Evolutionary conservation across 495 filamentous ascomycete species (phyloP).

Genomic region (Xylaria grammica): DNA sequence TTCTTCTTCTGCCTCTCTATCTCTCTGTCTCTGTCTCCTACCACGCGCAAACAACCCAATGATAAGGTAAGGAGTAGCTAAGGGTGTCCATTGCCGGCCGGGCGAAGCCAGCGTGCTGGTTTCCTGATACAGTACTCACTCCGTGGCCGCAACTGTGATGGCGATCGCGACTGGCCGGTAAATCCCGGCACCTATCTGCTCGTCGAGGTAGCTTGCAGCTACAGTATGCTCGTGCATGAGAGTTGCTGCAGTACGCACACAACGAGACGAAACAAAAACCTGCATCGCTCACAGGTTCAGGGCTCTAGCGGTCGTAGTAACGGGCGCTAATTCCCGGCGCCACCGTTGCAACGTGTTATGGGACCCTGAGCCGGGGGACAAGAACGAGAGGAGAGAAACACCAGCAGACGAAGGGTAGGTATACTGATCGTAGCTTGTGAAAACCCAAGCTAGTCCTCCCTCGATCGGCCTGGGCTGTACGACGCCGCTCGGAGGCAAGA

Average conservation of each 20-base stretch:
- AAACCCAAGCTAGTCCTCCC: background rate
- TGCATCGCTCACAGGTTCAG: constrained; percentile 17
- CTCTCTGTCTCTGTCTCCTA: background rate
- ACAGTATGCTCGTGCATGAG: constrained; percentile 10
- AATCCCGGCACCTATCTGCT: background rate
- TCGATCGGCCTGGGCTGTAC: too few species aligned
- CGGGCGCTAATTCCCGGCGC: constrained; percentile 19
- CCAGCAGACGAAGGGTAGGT: background rate
- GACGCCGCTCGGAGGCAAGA: background rate
- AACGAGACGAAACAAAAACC: too few species aligned
- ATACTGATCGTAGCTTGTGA: background rate
- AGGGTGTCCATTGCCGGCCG: background rate
- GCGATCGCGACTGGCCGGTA: constrained; percentile 11
- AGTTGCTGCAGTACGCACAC: constrained; percentile 13
- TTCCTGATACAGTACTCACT: constrained; percentile 1
- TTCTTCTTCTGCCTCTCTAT: background rate
- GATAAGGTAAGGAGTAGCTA: background rate
- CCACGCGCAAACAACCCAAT: background rate
- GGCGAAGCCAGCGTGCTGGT: background rate
- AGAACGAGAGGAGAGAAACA: background rate
- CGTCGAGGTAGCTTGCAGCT: background rate
- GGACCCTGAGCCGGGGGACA: background rate
- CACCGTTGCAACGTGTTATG: constrained; percentile 10
- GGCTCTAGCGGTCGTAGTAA: constrained; percentile 6
- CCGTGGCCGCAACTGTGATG: constrained; percentile 11